Percentiles rank a stretch among this genome's conserved stretches.
phyloP scores from a whole-genome alignment of 2,329 filamentous ascomycete species.

The Blastomyces silverae region DNA sequence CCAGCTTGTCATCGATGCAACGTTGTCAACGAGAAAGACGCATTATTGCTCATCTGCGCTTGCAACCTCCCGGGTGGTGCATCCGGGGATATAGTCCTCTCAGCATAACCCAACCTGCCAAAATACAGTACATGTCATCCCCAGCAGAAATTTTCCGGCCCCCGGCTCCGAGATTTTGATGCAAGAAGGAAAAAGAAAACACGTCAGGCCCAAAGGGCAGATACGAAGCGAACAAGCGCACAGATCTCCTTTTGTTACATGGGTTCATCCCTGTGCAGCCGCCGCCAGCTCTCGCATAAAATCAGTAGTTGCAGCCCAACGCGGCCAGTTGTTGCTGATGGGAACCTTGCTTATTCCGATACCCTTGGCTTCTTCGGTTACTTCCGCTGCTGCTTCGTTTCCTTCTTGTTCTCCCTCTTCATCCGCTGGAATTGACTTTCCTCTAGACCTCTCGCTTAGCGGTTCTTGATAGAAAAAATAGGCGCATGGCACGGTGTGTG shows the following conservation, averaged over 20 bases:
- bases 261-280: constrained; percentile 1
- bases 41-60: too few species aligned
- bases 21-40: too few species aligned
- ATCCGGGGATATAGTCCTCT: too few species aligned
- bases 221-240: neutral
- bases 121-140: neutral
- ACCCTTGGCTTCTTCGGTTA: neutral
- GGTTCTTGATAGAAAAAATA: neutral
- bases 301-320: neutral
- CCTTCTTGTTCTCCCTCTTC: neutral
- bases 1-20: too few species aligned
- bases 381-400: neutral
- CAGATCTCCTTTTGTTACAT: neutral
- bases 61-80: too few species aligned
- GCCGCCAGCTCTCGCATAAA: neutral
- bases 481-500: neutral
- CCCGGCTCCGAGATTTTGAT: neutral
- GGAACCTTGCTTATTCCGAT: too few species aligned
- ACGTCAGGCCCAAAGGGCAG: constrained; percentile 15
- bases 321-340: neutral
- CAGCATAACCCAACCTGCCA: too few species aligned
- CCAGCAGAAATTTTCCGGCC: neutral
- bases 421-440: neutral
- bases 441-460: neutral
- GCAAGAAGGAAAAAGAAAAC: constrained; percentile 19